Percentiles rank a stretch among this genome's conserved stretches.
Evolutionary conservation across 495 filamentous ascomycete genomes (phyloP).

Genomic region (Neurospora sp.): DNA sequence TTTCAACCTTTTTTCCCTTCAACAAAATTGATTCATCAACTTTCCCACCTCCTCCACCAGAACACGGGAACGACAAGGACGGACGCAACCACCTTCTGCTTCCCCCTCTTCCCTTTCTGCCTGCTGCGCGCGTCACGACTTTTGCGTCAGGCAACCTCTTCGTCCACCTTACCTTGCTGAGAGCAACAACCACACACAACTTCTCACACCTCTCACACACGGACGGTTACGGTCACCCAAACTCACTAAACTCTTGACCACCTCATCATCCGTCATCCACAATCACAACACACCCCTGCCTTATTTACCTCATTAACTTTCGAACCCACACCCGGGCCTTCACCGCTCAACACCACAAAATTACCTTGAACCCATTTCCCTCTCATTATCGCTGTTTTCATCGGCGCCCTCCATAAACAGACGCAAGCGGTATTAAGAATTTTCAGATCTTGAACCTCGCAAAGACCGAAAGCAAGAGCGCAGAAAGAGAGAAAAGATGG

Average conservation of each 20-base stretch:
- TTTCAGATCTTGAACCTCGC: background rate
- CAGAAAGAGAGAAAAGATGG: conserved; percentile 5
- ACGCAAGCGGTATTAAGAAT: background rate
- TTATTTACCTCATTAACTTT: background rate
- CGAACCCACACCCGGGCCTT: background rate
- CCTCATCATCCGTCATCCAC: background rate
- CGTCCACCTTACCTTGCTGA: background rate
- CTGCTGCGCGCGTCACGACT: background rate
- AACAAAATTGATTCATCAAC: background rate
- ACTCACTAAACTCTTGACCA: background rate
- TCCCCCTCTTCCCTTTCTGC: background rate
- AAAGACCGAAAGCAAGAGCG: background rate
- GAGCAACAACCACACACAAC: background rate
- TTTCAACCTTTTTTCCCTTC: background rate
- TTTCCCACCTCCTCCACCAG: background rate
- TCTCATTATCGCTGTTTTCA: background rate
- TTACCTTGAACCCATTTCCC: background rate
- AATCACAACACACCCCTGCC: background rate
- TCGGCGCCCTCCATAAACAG: background rate
- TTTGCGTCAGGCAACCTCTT: background rate
- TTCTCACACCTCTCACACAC: background rate
- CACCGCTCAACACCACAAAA: background rate
- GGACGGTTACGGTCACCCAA: background rate
- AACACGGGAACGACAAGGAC: background rate
- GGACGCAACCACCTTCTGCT: background rate